Percentiles rank a stretch among this genome's conserved stretches.
Conservation (phyloP, 805 yeast genomes). For the Yamadazyma kitorensis region DNA sequence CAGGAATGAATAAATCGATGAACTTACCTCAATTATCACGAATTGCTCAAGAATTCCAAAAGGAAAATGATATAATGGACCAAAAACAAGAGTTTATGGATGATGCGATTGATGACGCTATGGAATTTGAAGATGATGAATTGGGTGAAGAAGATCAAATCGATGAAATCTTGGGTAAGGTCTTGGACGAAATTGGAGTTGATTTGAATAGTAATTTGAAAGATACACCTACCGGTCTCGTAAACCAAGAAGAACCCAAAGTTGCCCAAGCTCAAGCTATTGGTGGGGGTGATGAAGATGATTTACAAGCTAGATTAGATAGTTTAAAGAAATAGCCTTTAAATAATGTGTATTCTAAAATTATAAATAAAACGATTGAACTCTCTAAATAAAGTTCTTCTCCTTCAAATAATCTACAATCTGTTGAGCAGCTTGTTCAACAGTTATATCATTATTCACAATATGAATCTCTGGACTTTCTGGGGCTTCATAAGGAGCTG, state of each 20-base stretch:
- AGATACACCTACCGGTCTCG: slow-evolving; percentile 44
- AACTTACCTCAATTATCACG: slow-evolving; percentile 84
- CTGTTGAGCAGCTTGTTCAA: slow-evolving; percentile 77
- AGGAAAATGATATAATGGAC: slow-evolving; percentile 94
- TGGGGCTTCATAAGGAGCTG: slow-evolving; percentile 96
- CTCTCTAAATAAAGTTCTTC: slow-evolving; percentile 37
- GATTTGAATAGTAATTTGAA: slow-evolving; percentile 57
- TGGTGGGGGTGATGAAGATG: slow-evolving; percentile 62
- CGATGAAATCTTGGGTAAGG: slow-evolving; percentile 87
- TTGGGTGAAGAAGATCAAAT: slow-evolving; percentile 85
- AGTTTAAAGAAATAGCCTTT: slow-evolving; percentile 59
- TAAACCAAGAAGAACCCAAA: slow-evolving; percentile 35
- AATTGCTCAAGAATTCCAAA: slow-evolving; percentile 93
- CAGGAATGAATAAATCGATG: slow-evolving; percentile 87
- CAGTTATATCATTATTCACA: slow-evolving; percentile 57
- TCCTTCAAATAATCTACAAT: slow-evolving; percentile 66
- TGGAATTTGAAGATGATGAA: slow-evolving; percentile 77
- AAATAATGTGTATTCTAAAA: background rate
- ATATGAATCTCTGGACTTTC: slow-evolving; percentile 78
- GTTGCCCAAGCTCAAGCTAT: slow-evolving; percentile 61
- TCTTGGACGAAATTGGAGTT: slow-evolving; percentile 93
- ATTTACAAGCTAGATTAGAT: slow-evolving; percentile 82
- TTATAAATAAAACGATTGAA: background rate
- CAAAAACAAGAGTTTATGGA: slow-evolving; percentile 99
- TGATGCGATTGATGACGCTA: slow-evolving; percentile 94